Conservation (phyloP, 441 rosid genomes). For the Hypseocharis bilobata region DNA sequence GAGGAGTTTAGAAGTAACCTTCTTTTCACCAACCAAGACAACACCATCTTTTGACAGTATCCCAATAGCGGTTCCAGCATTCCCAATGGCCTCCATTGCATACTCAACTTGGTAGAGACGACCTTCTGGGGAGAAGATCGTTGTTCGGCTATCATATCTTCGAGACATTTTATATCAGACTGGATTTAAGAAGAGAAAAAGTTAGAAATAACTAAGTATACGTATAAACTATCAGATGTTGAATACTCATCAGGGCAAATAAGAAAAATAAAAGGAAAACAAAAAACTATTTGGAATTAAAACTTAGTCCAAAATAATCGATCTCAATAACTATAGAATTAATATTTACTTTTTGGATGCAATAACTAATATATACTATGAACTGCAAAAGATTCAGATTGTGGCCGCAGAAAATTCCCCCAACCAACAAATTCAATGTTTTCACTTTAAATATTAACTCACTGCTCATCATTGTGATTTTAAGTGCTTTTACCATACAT, state of each 20-base stretch:
- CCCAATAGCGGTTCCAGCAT: conserved; percentile 83
- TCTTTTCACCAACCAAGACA: conserved; percentile 82
- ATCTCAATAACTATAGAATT: neutral
- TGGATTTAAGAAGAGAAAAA: neutral
- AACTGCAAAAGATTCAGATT: neutral
- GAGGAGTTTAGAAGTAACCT: conserved; percentile 86
- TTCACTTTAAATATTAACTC: neutral
- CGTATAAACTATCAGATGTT: neutral
- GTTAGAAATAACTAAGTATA: neutral
- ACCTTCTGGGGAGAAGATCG: conserved; percentile 97
- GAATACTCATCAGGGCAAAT: neutral
- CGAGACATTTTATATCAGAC: conserved; percentile 49
- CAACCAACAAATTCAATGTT: neutral
- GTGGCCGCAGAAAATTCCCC: neutral
- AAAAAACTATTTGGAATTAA: no score
- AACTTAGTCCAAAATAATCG: neutral
- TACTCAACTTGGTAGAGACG: conserved; percentile 94
- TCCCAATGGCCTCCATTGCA: conserved; percentile 95
- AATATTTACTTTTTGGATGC: no score
- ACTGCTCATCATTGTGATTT: no score
- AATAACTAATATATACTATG: neutral
- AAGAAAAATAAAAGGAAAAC: neutral
- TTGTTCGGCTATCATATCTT: conserved; percentile 92
- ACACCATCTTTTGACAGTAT: conserved; percentile 78
- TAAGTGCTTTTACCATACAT: no score